Evolutionary conservation across 495 filamentous ascomycete genomes (phyloP).

Genomic region (Aspergillus baeticus): DNA sequence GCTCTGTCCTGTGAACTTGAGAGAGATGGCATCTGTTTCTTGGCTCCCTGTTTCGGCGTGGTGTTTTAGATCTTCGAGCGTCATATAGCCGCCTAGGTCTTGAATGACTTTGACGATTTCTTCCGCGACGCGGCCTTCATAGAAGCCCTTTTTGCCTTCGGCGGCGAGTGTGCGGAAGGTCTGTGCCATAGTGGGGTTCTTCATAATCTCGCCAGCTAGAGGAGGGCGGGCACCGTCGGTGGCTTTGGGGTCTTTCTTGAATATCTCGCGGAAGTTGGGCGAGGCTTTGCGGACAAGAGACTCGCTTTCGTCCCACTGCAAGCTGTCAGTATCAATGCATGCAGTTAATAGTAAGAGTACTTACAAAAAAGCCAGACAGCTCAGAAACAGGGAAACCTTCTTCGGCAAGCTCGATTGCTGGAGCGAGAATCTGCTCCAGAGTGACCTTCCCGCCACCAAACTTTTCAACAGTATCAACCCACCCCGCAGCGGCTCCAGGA

Average conservation of each 20-base stretch:
- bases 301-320: constrained; percentile 68
- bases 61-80: constrained; percentile 73
- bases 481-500: constrained; percentile 89
- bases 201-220: constrained; percentile 81
- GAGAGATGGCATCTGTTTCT: constrained; percentile 74
- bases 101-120: constrained; percentile 74
- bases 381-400: constrained; percentile 89
- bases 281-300: constrained; percentile 63
- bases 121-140: constrained; percentile 78
- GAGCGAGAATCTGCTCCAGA: constrained; percentile 73
- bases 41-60: constrained; percentile 76
- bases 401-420: constrained; percentile 85
- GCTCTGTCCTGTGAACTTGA: constrained; percentile 71
- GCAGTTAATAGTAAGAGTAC: constrained; percentile 22
- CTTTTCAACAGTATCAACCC: constrained; percentile 86
- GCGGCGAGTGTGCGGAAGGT: constrained; percentile 80
- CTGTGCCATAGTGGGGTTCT: constrained; percentile 74
- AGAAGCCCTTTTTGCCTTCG: constrained; percentile 88
- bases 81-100: constrained; percentile 74
- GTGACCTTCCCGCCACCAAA: constrained; percentile 88
- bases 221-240: constrained; percentile 69
- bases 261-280: constrained; percentile 80
- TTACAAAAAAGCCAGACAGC: constrained; percentile 67
- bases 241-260: constrained; percentile 68
- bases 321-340: not conserved